Conservation (phyloP, 2,329 filamentous ascomycete genomes). For the Cladosporium sp. region DNA sequence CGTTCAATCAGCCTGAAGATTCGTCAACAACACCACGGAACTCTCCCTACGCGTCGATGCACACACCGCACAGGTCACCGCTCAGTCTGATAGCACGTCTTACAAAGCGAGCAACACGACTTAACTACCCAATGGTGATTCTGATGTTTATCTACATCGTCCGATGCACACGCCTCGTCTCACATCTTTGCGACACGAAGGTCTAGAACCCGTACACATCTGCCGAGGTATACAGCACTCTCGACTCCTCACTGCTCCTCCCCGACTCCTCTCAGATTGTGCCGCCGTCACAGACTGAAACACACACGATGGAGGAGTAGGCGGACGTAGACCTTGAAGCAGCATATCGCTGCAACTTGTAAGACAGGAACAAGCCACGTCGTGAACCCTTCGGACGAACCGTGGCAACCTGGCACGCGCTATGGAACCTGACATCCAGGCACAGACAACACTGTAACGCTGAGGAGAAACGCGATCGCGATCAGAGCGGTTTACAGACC, state of each 20-base stretch:
- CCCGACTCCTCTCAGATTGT: background rate
- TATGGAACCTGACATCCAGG: constrained; percentile 1
- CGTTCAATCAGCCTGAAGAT: background rate
- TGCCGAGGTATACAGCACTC: background rate
- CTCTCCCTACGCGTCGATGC: background rate
- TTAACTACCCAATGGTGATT: background rate
- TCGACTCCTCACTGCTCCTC: background rate
- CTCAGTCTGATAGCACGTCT: background rate
- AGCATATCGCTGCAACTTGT: background rate
- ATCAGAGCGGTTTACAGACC: background rate
- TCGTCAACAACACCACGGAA: background rate
- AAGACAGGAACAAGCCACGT: background rate
- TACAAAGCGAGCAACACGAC: background rate
- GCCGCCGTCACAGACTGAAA: background rate
- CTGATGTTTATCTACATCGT: background rate
- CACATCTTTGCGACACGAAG: background rate
- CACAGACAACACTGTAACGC: constrained; percentile 4
- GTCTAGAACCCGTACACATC: background rate
- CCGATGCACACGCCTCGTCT: background rate
- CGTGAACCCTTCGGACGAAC: background rate
- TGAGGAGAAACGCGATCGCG: background rate
- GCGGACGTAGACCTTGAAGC: constrained; percentile 1
- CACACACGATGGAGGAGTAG: background rate
- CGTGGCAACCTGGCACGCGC: background rate
- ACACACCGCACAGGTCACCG: background rate